These are phyloP conservation scores for Fusarium redolens DNA, from an alignment of 2,329 filamentous ascomycete species.

Conservation along the genomic window DNA sequence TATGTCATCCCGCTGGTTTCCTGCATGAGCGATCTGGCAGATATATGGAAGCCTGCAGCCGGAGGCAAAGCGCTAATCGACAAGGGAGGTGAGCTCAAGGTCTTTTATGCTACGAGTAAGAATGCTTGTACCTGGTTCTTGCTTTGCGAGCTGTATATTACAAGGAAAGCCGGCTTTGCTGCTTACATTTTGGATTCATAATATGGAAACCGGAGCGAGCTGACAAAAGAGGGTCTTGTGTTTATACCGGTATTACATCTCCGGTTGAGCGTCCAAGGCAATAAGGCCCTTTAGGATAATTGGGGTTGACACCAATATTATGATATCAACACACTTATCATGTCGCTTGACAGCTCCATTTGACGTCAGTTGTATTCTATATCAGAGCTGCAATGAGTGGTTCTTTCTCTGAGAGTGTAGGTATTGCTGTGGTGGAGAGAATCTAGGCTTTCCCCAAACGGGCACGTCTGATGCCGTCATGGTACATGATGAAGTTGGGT, in stretches of 20 bases:
- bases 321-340: neutral
- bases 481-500: constrained; percentile 28
- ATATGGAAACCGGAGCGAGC: neutral
- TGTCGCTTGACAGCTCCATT: neutral
- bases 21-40: neutral
- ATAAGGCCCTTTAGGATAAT: neutral
- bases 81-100: neutral
- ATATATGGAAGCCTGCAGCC: constrained; percentile 8
- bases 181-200: constrained; percentile 1
- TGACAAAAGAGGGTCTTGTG: neutral
- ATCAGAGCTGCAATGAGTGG: neutral
- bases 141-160: neutral
- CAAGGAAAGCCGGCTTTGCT: neutral
- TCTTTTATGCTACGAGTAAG: neutral
- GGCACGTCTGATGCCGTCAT: constrained; percentile 39
- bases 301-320: neutral
- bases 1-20: neutral
- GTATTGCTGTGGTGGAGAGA: neutral
- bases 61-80: neutral
- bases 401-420: neutral
- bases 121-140: neutral
- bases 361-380: neutral
- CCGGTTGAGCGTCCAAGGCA: neutral
- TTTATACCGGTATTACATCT: neutral
- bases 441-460: constrained; percentile 27